A percentile compares a stretch with the other conserved stretches of the same genome.
phyloP scores from a whole-genome alignment of 768 basidiomycete genomes.

The Suillus luteus region DNA sequence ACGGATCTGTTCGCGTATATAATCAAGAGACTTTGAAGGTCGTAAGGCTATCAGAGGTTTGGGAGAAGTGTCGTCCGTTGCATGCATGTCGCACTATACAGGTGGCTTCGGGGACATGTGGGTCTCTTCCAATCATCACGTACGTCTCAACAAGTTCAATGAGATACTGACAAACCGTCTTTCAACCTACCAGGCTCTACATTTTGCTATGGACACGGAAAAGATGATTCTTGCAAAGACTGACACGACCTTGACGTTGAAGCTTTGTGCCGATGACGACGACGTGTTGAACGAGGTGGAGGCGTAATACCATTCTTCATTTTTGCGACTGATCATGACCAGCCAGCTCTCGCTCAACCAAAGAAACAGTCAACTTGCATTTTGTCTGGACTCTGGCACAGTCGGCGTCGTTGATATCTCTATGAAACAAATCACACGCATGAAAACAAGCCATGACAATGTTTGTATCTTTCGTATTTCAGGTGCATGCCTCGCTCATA shows the following conservation, averaged over 20 bases:
- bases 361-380: conserved; percentile 57
- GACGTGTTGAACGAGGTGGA: conserved; percentile 72
- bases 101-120: conserved; percentile 53
- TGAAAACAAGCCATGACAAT: conserved; percentile 64
- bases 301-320: conserved; percentile 8
- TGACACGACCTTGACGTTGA: conserved; percentile 50
- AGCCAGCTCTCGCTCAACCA: conserved; percentile 65
- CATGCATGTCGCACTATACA: conserved; percentile 43
- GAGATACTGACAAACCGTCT: background rate
- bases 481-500: conserved; percentile 11
- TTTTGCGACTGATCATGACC: conserved; percentile 33
- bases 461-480: conserved; percentile 38
- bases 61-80: conserved; percentile 65
- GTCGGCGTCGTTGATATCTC: conserved; percentile 68
- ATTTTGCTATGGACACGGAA: conserved; percentile 45
- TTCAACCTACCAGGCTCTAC: conserved; percentile 26
- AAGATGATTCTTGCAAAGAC: conserved; percentile 55
- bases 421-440: conserved; percentile 46
- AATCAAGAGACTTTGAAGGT: conserved; percentile 60
- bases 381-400: conserved; percentile 66
- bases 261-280: conserved; percentile 50
- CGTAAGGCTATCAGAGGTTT: conserved; percentile 62
- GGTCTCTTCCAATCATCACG: conserved; percentile 66
- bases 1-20: conserved; percentile 72
- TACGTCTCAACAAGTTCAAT: conserved; percentile 27